Evolutionary conservation across 495 filamentous ascomycete genomes (phyloP).

Genomic region (Tuber borchii): DNA sequence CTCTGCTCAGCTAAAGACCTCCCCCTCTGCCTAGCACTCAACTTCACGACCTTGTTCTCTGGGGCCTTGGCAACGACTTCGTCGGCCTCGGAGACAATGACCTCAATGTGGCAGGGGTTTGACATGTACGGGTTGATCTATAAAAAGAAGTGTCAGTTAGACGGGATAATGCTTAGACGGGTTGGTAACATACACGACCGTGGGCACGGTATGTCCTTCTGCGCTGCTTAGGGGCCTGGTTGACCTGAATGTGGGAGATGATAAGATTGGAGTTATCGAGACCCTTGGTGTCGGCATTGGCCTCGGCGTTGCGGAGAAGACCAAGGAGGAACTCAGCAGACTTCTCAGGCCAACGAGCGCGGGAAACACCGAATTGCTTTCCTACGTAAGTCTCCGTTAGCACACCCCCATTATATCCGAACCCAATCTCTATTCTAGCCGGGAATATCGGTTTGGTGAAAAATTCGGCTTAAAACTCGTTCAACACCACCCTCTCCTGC

Average conservation of each 20-base stretch:
- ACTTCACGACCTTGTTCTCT: conserved; percentile 54
- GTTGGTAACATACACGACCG: conserved; percentile 76
- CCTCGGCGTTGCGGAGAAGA: conserved; percentile 97
- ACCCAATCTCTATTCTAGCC: not conserved
- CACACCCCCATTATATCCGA: conserved; percentile 5
- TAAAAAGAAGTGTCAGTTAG: conserved; percentile 8
- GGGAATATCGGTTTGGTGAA: not conserved
- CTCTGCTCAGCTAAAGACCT: conserved; percentile 58
- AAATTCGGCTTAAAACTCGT: not conserved
- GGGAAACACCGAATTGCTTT: conserved; percentile 95
- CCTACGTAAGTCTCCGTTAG: conserved; percentile 51
- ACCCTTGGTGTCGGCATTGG: conserved; percentile 98
- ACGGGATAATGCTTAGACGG: not conserved
- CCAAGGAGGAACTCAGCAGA: conserved; percentile 94
- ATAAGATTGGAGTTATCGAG: conserved; percentile 93
- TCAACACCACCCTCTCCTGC: not conserved
- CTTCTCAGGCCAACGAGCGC: conserved; percentile 98
- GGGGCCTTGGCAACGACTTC: conserved; percentile 83
- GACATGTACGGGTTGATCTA: conserved; percentile 99
- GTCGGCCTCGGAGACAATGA: conserved; percentile 94
- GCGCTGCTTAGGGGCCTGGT: conserved; percentile 98
- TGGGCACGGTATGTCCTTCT: conserved; percentile 98
- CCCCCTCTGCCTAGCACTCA: conserved; percentile 85
- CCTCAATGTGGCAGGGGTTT: conserved; percentile 98
- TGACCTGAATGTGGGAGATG: conserved; percentile 99